These are phyloP conservation scores for Strobilomyces dryophilus DNA, from an alignment of 768 basidiomycete species.

Conservation along the genomic window DNA sequence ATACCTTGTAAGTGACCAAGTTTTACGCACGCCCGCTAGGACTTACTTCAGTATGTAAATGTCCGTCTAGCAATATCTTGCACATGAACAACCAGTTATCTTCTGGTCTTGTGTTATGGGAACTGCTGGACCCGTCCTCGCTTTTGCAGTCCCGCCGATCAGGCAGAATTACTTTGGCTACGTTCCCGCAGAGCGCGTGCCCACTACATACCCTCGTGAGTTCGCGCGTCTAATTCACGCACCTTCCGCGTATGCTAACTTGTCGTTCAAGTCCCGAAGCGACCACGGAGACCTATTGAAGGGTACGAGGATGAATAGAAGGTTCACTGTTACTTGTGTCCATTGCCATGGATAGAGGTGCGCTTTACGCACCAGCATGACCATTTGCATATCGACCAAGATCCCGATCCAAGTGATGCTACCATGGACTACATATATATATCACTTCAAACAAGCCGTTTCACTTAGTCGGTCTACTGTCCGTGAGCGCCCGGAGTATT, in stretches of 20 bases:
- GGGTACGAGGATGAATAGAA: constrained; percentile 69
- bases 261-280: constrained; percentile 55
- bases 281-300: constrained; percentile 60
- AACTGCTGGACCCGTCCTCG: constrained; percentile 68
- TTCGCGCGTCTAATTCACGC: constrained; percentile 2
- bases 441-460: background rate
- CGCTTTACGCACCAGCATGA: background rate
- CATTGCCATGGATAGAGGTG: constrained; percentile 5
- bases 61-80: constrained; percentile 71
- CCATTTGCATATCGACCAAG: background rate
- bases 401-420: background rate
- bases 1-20: constrained; percentile 22
- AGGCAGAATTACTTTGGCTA: constrained; percentile 68
- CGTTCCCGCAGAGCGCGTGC: constrained; percentile 61
- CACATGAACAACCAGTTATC: constrained; percentile 87
- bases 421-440: constrained; percentile 4
- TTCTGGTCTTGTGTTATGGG: constrained; percentile 84
- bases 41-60: background rate
- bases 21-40: background rate
- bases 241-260: background rate
- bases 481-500: background rate
- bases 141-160: constrained; percentile 73
- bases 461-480: background rate
- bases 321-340: background rate
- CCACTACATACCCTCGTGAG: constrained; percentile 78